phyloP scores from a whole-genome alignment of 345 rosid genomes.

The Crucihimalaya himalaica region DNA sequence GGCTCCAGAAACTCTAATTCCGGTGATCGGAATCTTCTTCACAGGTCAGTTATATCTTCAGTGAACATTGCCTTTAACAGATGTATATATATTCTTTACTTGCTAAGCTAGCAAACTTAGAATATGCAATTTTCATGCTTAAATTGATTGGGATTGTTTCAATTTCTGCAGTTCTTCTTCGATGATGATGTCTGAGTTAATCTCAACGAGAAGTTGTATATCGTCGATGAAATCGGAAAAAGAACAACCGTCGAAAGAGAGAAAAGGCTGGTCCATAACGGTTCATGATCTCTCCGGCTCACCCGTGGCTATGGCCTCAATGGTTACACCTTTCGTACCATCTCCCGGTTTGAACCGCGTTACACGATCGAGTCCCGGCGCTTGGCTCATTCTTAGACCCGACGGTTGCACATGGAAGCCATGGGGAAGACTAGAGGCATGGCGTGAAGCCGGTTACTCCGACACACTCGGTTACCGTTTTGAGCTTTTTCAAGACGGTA shows the following conservation, averaged over 20 bases:
- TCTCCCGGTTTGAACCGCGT: constrained; percentile 87
- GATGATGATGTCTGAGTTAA: constrained; percentile 41
- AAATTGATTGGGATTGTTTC: neutral
- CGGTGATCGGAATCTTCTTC: constrained; percentile 56
- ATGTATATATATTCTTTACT: constrained; percentile 35
- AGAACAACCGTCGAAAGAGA: constrained; percentile 60
- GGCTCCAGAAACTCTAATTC: constrained; percentile 54
- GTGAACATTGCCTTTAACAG: constrained; percentile 31
- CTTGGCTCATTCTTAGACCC: constrained; percentile 93
- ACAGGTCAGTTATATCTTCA: constrained; percentile 51
- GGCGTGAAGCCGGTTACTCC: constrained; percentile 66
- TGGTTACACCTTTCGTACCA: constrained; percentile 97
- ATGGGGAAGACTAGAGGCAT: constrained; percentile 93
- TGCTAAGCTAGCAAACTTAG: constrained; percentile 2
- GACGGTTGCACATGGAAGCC: constrained; percentile 85
- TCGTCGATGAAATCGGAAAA: constrained; percentile 59
- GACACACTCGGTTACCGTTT: constrained; percentile 75
- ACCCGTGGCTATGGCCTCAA: constrained; percentile 94
- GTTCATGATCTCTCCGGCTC: constrained; percentile 96
- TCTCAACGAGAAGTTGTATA: constrained; percentile 46
- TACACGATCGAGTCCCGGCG: constrained; percentile 81
- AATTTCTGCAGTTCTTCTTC: constrained; percentile 60
- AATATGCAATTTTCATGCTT: neutral
- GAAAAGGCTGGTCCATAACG: constrained; percentile 93
- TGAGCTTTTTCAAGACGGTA: constrained; percentile 69